Base-by-base conservation (phyloP, 2,329 filamentous ascomycete genomes). In the Microdochium trichocladiopsis region DNA sequence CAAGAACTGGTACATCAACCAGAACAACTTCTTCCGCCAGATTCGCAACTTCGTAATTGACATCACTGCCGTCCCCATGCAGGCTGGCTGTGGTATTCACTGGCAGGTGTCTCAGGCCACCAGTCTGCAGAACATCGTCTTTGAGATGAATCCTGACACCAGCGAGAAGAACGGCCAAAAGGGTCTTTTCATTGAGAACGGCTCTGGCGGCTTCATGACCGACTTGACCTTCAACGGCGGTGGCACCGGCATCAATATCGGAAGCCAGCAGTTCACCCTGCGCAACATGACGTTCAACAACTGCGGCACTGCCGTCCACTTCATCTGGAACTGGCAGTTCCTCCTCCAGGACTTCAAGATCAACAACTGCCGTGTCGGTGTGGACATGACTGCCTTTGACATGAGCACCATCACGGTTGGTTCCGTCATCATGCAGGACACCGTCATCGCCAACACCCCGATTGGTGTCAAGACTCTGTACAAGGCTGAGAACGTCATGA, bases 321-420 rank as follows among this genome's bases (percentile, higher is more conserved):
- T 94, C 84, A 91, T 91, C 75, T 95, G 90, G 90, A 89, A 93
- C 73, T 95, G 90, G 90, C 76, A 84, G 18, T 95, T 88, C 86
- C 83, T 86, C 47, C 82, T 94, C 70, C 90, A 93, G 66, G 87
- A 82, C 33, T 60, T 95, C 36, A 78, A 72, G 47, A 88, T 95
- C 69, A 84, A 90, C 67, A 83, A 86, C 65, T 89, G 86, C 65
- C 72, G 75, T n/a, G 71, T 92, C 37, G 90, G 88, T 52, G 74
- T 95, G 56, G 87, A 95, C 69, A 90, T 95, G 83, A 81, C 86
- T 51, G 81, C 79, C 59, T 79, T 82, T 49, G 80, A 76, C 24
- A 66, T 73, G 28, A 72, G 76, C n/a, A 60, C 63, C 60, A 88
- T 94, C 72, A 87, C 83, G 11, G 91, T 96, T 50, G 94, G 94